Evolutionary conservation across 257 asterid species (phyloP), one percentile per base, ranked within the genome.

Genomic region (Ajuga chamaepitys): DNA sequence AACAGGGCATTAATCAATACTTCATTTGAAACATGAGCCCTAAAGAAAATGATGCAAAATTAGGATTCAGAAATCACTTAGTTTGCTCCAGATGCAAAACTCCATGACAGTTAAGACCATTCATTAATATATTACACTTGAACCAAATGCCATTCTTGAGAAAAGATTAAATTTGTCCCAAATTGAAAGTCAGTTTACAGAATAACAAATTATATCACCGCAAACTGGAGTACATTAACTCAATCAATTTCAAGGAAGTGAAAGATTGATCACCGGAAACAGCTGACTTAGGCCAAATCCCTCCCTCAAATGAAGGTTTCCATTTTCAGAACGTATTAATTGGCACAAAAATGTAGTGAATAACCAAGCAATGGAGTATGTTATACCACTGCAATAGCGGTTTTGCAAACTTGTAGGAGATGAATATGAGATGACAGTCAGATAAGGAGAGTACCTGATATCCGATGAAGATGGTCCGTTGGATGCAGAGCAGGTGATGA

Each of bases 391-490:
- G n/a, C n/a, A n/a, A n/a, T n/a, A n/a, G n/a, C n/a, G n/a, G n/a
- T n/a, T n/a, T n/a, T n/a, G n/a, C n/a, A n/a, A n/a, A 28, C 2
- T 28, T 2, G 34, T 28, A 2, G 34, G 34, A 2, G 34, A 28
- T 28, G 34, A 28, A 5, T 0, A 1, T 12, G 48, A 28, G 2
- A 11, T 25, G 14, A 52, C 0, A 10, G 2, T n/a, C 16, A 16
- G 30, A 24, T 12, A 24, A 24, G 4, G 60, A 5, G 54, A 4
- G 5, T 14, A 81, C 89, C 89, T 84, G 77, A 81, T 74, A 9
- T 84, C 83, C 25, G 89, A 66, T 0, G 89, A 66, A 20, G 85
- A 81, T 14, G 86, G 75, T 10, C 66, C 84, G 9, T 82, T 74
- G 70, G 80, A 81, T 67, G 87, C 83, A 56, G 77, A 81, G 74